Evolutionary conservation across 352 stramenopile genomes (phyloP).

Genomic region (Phytopythium montanum): DNA sequence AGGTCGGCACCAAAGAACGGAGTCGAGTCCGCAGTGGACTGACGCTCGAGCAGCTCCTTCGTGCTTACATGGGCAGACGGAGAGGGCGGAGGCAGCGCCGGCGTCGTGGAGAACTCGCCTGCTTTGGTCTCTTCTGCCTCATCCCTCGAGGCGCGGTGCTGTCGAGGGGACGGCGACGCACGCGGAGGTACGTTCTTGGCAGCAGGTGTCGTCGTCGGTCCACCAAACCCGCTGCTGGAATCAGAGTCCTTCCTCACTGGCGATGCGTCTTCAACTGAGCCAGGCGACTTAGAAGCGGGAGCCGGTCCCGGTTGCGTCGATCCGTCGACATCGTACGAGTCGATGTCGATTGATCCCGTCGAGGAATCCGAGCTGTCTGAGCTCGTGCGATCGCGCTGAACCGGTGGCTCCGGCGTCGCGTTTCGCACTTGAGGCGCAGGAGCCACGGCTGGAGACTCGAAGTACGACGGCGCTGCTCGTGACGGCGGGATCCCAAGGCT

Average conservation of each 20-base stretch:
- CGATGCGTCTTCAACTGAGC: background rate
- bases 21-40: slow-evolving; percentile 16
- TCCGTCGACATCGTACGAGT: slow-evolving; percentile 37
- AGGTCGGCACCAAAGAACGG: background rate
- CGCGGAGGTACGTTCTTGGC: background rate
- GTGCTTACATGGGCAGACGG: slow-evolving; percentile 35
- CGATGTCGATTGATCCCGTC: slow-evolving; percentile 66
- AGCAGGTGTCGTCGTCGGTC: background rate
- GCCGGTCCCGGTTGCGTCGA: background rate
- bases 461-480: slow-evolving; percentile 8
- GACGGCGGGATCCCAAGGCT: slow-evolving; percentile 19
- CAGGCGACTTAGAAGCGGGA: background rate
- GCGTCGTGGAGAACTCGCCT: slow-evolving; percentile 39
- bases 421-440: slow-evolving; percentile 8
- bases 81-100: slow-evolving; percentile 37
- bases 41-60: slow-evolving; percentile 26
- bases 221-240: background rate
- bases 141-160: slow-evolving; percentile 17
- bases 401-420: slow-evolving; percentile 13
- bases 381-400: slow-evolving; percentile 19
- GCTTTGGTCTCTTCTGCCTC: slow-evolving; percentile 53
- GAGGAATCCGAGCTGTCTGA: slow-evolving; percentile 68
- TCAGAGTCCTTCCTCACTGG: background rate
- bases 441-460: background rate
- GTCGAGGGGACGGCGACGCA: background rate